Evolutionary conservation across 495 filamentous ascomycete genomes (phyloP).

Genomic region (Aspergillus carlsbadensis): DNA sequence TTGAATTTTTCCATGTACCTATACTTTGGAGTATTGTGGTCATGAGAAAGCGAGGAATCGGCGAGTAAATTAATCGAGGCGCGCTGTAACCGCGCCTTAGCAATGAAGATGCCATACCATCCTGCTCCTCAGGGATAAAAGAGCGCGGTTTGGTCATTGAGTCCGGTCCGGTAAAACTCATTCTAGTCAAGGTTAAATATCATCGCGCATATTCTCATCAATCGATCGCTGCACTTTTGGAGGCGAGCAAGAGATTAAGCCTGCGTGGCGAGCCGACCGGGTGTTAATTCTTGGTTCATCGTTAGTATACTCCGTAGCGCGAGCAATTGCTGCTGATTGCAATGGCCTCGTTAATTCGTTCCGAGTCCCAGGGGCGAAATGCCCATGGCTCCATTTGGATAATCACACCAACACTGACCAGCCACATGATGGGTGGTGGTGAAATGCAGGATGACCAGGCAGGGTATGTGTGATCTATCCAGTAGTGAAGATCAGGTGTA

Average conservation of each 20-base stretch:
- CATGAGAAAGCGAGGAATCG: background rate
- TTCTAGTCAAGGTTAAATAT: too few species aligned
- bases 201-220: too few species aligned
- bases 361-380: background rate
- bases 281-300: slow-evolving; percentile 14
- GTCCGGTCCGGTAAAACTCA: too few species aligned
- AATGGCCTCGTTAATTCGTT: background rate
- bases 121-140: too few species aligned
- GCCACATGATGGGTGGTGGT: background rate
- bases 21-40: background rate
- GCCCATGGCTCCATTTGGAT: background rate
- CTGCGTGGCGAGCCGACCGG: slow-evolving; percentile 24
- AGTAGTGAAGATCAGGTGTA: background rate
- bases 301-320: background rate
- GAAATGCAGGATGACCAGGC: background rate
- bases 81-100: too few species aligned
- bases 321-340: background rate
- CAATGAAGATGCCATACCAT: too few species aligned
- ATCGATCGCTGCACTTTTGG: too few species aligned
- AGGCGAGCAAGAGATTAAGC: too few species aligned
- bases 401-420: background rate
- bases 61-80: background rate
- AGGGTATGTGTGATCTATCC: slow-evolving; percentile 1
- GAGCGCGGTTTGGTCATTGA: too few species aligned
- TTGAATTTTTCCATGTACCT: background rate